phyloP scores from a whole-genome alignment of 73 alveolate species.

The Breviolum minutum region DNA sequence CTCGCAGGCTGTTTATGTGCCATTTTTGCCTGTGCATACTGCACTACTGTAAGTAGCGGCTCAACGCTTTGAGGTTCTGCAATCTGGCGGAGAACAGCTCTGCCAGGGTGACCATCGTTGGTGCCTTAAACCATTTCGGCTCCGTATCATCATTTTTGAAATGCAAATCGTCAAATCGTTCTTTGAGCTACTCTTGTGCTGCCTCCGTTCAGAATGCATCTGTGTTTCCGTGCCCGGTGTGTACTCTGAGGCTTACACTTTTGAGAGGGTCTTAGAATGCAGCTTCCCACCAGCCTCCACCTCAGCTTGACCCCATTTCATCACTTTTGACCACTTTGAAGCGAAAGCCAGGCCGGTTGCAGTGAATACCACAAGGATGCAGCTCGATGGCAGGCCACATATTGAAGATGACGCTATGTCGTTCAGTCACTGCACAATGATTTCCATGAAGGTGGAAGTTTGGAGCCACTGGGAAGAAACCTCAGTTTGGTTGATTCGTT shows the following conservation, averaged over 20 bases:
- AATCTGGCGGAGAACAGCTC: slow-evolving; percentile 62
- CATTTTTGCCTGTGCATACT: background rate
- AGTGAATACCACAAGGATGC: slow-evolving; percentile 12
- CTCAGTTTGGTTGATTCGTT: background rate
- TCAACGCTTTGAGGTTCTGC: slow-evolving; percentile 7
- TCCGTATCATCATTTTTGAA: background rate
- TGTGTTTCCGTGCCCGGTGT: too few relatives aligned
- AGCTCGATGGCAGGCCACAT: slow-evolving; percentile 64
- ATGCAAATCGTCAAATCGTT: too few relatives aligned
- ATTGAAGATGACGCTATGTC: background rate
- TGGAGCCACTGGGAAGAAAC: slow-evolving; percentile 39
- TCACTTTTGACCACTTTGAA: background rate
- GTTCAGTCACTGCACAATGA: background rate
- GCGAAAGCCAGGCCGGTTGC: slow-evolving; percentile 64
- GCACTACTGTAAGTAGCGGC: background rate
- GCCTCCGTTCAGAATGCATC: too few relatives aligned
- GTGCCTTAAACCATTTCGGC: background rate
- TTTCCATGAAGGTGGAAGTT: slow-evolving; percentile 23
- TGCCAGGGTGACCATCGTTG: slow-evolving; percentile 41
- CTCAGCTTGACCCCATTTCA: background rate
- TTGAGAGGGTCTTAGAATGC: slow-evolving; percentile 72
- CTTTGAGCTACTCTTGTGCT: too few relatives aligned
- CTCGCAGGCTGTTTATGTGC: too few relatives aligned
- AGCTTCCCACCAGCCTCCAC: slow-evolving; percentile 31
- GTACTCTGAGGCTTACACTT: slow-evolving; percentile 68